Percentiles rank a stretch among this genome's conserved stretches.
These are phyloP conservation scores for Boletus semigastroideus DNA, from an alignment of 1,284 basidiomycete genomes.

Conservation along the genomic window DNA sequence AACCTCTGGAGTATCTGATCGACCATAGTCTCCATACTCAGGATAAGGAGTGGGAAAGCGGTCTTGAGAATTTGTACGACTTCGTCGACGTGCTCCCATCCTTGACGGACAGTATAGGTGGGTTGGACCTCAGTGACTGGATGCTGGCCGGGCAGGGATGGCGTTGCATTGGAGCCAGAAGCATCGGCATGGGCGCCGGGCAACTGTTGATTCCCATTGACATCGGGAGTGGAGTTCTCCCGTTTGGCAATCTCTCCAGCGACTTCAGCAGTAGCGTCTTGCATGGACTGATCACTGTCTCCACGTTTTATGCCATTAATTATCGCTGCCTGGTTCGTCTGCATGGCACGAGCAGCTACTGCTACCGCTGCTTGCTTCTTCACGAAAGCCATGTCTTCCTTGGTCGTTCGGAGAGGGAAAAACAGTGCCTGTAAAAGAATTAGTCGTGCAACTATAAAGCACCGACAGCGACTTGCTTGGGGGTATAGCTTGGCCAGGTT, in stretches of 20 bases:
- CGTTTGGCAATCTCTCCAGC: slow-evolving; percentile 30
- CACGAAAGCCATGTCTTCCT: slow-evolving; percentile 79
- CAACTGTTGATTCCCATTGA: slow-evolving; percentile 26
- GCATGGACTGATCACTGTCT: slow-evolving; percentile 33
- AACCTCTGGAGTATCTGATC: slow-evolving; percentile 94
- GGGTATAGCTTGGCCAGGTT: slow-evolving; percentile 93
- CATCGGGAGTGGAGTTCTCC: slow-evolving; percentile 18
- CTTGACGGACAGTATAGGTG: slow-evolving; percentile 57
- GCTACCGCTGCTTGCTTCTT: slow-evolving; percentile 44
- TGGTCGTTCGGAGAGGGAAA: slow-evolving; percentile 90
- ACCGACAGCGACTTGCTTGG: slow-evolving; percentile 59
- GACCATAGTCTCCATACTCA: slow-evolving; percentile 97
- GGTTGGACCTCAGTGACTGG: slow-evolving; percentile 34
- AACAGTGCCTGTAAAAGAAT: slow-evolving; percentile 75
- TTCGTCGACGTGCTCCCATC: slow-evolving; percentile 94
- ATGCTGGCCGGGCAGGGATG: slow-evolving; percentile 22
- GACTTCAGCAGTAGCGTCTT: slow-evolving; percentile 33
- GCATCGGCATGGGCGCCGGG: slow-evolving; percentile 16
- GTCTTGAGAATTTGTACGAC: slow-evolving; percentile 95
- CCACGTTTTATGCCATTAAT: slow-evolving; percentile 31
- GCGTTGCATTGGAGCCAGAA: slow-evolving; percentile 11
- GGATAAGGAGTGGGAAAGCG: slow-evolving; percentile 90
- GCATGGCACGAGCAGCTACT: slow-evolving; percentile 36
- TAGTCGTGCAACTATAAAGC: slow-evolving; percentile 7
- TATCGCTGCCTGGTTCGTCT: slow-evolving; percentile 21